These are phyloP conservation scores for Rhodotorula graminis DNA, from an alignment of 768 basidiomycete genomes.

Conservation along the genomic window DNA sequence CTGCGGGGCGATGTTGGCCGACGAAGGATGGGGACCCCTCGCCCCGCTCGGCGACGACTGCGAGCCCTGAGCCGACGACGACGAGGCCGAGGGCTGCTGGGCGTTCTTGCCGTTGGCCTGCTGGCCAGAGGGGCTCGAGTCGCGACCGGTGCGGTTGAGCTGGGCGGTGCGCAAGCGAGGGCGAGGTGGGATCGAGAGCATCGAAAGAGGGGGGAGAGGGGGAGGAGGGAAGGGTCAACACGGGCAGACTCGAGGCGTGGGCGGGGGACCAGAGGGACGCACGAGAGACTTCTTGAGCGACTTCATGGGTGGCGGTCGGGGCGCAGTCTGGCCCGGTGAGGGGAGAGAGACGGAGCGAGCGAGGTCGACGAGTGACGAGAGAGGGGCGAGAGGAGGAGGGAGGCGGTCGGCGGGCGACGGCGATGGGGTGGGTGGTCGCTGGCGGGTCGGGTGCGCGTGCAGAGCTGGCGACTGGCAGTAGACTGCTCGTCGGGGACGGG, in stretches of 20 bases:
- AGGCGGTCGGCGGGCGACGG: no score
- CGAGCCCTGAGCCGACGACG: neutral
- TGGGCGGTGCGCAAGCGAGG: neutral
- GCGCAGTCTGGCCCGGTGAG: neutral
- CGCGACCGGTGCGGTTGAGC: constrained; percentile 32
- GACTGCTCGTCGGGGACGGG: no score
- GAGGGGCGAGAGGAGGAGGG: neutral
- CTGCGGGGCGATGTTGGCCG: neutral
- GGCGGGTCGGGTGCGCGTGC: no score
- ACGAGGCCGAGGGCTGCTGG: neutral
- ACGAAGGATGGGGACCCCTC: neutral
- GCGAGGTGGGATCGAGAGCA: neutral
- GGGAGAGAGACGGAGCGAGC: neutral
- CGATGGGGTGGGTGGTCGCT: no score
- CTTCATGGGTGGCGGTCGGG: constrained; percentile 44
- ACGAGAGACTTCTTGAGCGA: constrained; percentile 51
- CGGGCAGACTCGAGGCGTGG: neutral
- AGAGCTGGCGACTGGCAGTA: no score
- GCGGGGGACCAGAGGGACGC: constrained; percentile 29
- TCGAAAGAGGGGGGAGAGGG: constrained; percentile 13
- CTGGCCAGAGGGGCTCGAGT: constrained; percentile 21
- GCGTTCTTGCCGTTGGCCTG: constrained; percentile 22
- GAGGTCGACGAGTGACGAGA: neutral
- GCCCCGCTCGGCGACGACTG: neutral
- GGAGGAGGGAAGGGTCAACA: neutral